These are phyloP conservation scores for Dianthus caryophyllus DNA, from an alignment of 148 eudicot genomes.

Conservation along the genomic window DNA sequence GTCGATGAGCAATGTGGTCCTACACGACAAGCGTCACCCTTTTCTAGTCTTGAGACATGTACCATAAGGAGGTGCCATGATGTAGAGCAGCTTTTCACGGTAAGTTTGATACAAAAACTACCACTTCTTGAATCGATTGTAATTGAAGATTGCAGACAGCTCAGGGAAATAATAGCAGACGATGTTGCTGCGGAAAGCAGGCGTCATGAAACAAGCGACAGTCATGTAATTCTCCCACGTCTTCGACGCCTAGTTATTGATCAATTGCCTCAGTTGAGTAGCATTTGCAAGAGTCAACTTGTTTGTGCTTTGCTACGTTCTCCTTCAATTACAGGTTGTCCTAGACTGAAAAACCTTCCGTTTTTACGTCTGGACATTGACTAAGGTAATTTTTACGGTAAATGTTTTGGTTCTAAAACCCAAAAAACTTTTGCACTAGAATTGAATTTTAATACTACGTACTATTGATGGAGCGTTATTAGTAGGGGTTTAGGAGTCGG, in stretches of 20 bases:
- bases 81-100: background rate
- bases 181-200: background rate
- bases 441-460: too few species aligned
- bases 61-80: conserved; percentile 1
- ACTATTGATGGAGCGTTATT: too few species aligned
- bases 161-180: background rate
- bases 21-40: background rate
- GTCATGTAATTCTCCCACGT: background rate
- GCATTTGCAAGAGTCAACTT: background rate
- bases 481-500: too few species aligned
- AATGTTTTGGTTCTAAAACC: too few species aligned
- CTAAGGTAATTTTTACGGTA: too few species aligned
- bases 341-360: background rate
- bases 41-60: background rate
- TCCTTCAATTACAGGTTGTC: background rate
- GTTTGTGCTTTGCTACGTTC: background rate
- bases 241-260: too few species aligned
- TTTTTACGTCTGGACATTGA: background rate
- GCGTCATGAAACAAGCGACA: too few species aligned
- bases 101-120: background rate
- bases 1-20: background rate
- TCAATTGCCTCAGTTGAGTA: background rate
- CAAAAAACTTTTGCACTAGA: too few species aligned
- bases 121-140: background rate
- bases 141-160: conserved; percentile 1